Base-by-base conservation (phyloP, 2,329 filamentous ascomycete genomes). In the Fusarium veterinarium region DNA sequence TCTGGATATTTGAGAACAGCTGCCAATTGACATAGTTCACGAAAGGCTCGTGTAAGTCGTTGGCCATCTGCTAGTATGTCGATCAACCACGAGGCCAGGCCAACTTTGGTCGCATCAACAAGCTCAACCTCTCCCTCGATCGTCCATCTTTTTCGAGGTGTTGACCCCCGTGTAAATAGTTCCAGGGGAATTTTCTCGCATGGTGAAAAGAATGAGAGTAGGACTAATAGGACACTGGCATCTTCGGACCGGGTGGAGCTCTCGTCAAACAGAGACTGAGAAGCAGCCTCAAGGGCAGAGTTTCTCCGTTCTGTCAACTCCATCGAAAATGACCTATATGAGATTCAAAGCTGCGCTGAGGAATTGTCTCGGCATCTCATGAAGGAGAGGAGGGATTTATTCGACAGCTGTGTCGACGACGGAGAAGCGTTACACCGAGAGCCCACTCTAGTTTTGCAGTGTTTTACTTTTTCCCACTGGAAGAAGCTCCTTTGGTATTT, bases 51-150 rank as follows among this genome's bases (percentile, higher is more conserved):
- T 52, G 17, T 48, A 45, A 75, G 46, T 58, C 69, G 62, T 42
- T 52, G 48, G 8, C 19, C 16, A 51, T 75, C 49, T 25, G 73
- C 55, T 16, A 75, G 42, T 8, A 75, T 53, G 19, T 57, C 51
- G 30, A 45, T 28, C 35, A 75, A 44, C 40, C 55, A 67, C 13
- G 58, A 28, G 40, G 46, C 45, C 51, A 75, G 42, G 17, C 73
- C 73, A 57, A 60, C 48, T 6, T 16, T 81, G 80, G 28, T 82
- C 79, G 75, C 83, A 69, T 68, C 81, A 79, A n/a, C 59, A 62
- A 40, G 68, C 64, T 76, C 74, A 46, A 75, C 55, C 12, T 72
- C 41, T 25, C 73, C 73, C 20, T 74, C 59, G 11, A 44, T 40
- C 16, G 67, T 75, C 73, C 73, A 75, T 42, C 73, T 68, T 42